phyloP scores from a whole-genome alignment of 2,329 filamentous ascomycete species.

The Pseudogymnoascus sp. region DNA sequence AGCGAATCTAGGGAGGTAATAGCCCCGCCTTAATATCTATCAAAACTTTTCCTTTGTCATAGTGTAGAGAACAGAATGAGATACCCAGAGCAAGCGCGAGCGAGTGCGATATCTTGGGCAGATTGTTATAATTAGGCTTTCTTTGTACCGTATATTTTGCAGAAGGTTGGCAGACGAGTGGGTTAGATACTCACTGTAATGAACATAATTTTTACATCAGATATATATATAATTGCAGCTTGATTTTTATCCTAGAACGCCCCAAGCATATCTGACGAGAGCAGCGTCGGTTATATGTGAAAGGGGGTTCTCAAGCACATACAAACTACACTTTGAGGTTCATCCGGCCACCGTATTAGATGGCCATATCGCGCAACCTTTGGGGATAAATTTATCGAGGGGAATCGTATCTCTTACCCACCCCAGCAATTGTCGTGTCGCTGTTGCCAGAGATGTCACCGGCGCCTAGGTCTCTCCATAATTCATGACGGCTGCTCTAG shows the following conservation, averaged over 20 bases:
- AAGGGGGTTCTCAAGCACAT: not conserved
- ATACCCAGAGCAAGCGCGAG: not conserved
- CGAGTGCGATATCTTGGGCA: constrained; percentile 5
- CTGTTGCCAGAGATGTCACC: not conserved
- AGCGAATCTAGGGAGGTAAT: constrained; percentile 11
- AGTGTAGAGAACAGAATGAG: constrained; percentile 5
- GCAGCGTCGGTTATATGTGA: no score
- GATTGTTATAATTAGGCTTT: constrained; percentile 7
- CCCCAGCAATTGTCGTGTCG: not conserved
- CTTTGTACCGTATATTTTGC: constrained; percentile 8
- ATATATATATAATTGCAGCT: not conserved
- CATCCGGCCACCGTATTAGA: not conserved
- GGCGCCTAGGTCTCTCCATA: not conserved
- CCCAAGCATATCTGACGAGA: no score
- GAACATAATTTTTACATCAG: constrained; percentile 1
- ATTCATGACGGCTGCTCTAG: not conserved
- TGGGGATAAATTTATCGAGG: constrained; percentile 8
- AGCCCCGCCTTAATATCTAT: constrained; percentile 6
- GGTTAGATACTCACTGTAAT: constrained; percentile 7
- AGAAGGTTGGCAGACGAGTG: not conserved
- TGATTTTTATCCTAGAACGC: not conserved
- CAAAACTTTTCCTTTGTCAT: not conserved
- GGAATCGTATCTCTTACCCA: not conserved
- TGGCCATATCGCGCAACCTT: not conserved
- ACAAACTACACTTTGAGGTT: not conserved